Evolutionary conservation across 106 monocot species (phyloP).

Genomic region (Amphibolis antarctica): DNA sequence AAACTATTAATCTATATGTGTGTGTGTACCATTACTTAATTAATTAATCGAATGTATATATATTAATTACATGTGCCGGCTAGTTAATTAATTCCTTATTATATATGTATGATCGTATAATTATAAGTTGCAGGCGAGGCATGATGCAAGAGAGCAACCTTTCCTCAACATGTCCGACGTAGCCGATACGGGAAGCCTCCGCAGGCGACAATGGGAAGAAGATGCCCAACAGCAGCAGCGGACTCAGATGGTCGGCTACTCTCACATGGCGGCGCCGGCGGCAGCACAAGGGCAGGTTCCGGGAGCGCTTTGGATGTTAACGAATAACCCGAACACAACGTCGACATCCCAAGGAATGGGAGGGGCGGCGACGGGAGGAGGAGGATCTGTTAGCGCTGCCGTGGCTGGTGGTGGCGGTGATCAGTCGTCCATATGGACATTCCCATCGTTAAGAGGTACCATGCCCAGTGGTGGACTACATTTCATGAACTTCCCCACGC

Average conservation of each 20-base stretch:
- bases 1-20: too few species aligned
- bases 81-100: too few species aligned
- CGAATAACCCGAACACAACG: conserved; percentile 36
- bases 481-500: conserved; percentile 81
- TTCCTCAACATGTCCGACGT: conserved; percentile 14
- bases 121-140: conserved; percentile 12
- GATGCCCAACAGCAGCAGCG: conserved; percentile 41
- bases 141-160: conserved; percentile 3
- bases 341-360: conserved; percentile 11
- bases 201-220: conserved; percentile 64
- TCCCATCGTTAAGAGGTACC: conserved; percentile 48
- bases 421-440: conserved; percentile 32
- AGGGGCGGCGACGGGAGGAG: not conserved
- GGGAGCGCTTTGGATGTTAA: conserved; percentile 47
- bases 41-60: too few species aligned
- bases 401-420: conserved; percentile 3
- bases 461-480: conserved; percentile 47
- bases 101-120: too few species aligned
- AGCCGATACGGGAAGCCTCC: conserved; percentile 20
- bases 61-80: too few species aligned
- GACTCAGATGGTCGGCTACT: conserved; percentile 42
- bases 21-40: too few species aligned
- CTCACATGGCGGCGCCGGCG: conserved; percentile 15
- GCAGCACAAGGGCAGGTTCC: conserved; percentile 15
- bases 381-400: not conserved